These are phyloP conservation scores for Aspergillus costaricaensis DNA, from an alignment of 2,329 filamentous ascomycete genomes.

Conservation along the genomic window DNA sequence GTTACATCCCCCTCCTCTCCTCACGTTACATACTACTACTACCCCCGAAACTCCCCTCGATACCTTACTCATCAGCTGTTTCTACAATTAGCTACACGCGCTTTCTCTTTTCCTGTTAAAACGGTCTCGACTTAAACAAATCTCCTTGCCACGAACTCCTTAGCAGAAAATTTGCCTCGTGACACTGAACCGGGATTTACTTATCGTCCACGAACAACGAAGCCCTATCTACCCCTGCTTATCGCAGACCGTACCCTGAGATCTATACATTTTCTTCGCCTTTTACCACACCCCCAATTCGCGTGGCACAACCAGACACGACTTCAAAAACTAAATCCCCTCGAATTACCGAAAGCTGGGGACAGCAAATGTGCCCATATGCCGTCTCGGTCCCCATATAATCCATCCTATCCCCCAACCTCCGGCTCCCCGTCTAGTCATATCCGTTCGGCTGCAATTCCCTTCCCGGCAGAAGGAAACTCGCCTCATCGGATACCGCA, in stretches of 20 bases:
- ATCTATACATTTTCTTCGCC: not conserved
- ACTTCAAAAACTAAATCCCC: not conserved
- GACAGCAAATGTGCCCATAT: slow-evolving; percentile 38
- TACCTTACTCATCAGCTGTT: not conserved
- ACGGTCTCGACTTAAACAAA: too few species aligned
- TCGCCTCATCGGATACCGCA: slow-evolving; percentile 26
- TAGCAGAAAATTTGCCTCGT: not conserved
- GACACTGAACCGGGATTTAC: not conserved
- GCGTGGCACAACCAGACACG: not conserved
- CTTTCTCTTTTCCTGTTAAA: not conserved
- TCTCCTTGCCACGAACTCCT: too few species aligned
- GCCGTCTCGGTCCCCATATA: slow-evolving; percentile 38
- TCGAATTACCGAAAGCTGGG: not conserved
- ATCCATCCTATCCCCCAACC: slow-evolving; percentile 31
- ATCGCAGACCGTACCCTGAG: too few species aligned
- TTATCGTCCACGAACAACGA: not conserved
- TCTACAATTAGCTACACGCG: not conserved
- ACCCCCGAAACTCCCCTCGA: not conserved
- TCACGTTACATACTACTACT: slow-evolving; percentile 9
- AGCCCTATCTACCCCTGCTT: not conserved
- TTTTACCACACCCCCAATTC: not conserved
- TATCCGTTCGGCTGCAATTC: slow-evolving; percentile 18
- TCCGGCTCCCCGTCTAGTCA: slow-evolving; percentile 25
- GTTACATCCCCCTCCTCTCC: slow-evolving; percentile 1
- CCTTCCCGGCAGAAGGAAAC: slow-evolving; percentile 22